Evolutionary conservation across 768 basidiomycete genomes (phyloP).

Genomic region (Gloeopeniophorella convolvens): DNA sequence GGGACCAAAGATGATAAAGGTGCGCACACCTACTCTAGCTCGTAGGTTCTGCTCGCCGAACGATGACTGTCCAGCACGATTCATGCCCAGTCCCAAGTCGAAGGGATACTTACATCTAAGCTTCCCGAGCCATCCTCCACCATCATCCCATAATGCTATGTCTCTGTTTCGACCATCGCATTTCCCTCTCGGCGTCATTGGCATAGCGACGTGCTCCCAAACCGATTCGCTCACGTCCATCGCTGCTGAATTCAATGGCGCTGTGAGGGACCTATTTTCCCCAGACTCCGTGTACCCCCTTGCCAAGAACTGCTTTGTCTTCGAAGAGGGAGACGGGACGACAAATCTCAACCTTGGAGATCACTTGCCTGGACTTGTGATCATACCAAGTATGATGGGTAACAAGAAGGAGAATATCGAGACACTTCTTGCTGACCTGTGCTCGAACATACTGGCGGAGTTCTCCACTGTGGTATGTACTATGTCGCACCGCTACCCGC

Average conservation of each 20-base stretch:
- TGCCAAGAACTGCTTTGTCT: constrained; percentile 78
- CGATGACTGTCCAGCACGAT: constrained; percentile 50
- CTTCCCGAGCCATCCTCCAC: constrained; percentile 69
- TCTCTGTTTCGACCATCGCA: constrained; percentile 72
- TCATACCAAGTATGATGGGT: constrained; percentile 81
- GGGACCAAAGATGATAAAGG: constrained; percentile 73
- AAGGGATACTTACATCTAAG: constrained; percentile 77
- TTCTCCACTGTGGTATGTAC: constrained; percentile 74
- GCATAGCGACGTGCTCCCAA: constrained; percentile 66
- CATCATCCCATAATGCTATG: constrained; percentile 59
- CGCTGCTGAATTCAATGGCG: constrained; percentile 58
- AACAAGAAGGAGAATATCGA: constrained; percentile 86
- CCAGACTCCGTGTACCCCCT: constrained; percentile 65
- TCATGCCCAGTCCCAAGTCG: constrained; percentile 71
- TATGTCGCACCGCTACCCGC: background rate
- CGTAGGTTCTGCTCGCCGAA: background rate
- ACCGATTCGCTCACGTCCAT: constrained; percentile 46
- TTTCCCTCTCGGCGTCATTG: constrained; percentile 85
- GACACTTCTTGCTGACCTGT: constrained; percentile 82
- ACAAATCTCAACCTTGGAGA: constrained; percentile 52
- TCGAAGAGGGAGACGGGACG: constrained; percentile 60
- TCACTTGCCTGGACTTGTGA: constrained; percentile 54
- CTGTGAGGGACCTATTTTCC: constrained; percentile 61
- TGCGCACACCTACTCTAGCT: constrained; percentile 28
- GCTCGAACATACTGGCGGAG: constrained; percentile 79